A percentile compares a stretch with the other conserved stretches of the same genome.
Evolutionary conservation across 2,329 filamentous ascomycete species (phyloP).

Genomic region (Coleophoma cylindrospora): DNA sequence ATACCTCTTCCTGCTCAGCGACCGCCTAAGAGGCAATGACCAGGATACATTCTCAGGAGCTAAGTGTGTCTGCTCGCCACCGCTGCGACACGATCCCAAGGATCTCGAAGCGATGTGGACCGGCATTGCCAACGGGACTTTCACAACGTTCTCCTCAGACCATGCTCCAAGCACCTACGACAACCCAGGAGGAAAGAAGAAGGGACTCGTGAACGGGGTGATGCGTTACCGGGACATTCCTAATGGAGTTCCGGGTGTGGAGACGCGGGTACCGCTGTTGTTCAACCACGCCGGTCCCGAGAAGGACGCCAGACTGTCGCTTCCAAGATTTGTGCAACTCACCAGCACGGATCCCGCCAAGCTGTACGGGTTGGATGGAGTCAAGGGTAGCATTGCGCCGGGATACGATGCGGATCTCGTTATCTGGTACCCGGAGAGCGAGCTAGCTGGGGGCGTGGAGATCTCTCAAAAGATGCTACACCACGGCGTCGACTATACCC

Average conservation of each 20-base stretch:
- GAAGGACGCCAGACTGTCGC: slow-evolving; percentile 8
- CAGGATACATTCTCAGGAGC: slow-evolving; percentile 40
- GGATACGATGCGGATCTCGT: slow-evolving; percentile 19
- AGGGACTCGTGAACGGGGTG: slow-evolving; percentile 11
- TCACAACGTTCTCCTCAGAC: slow-evolving; percentile 43
- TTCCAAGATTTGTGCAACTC: slow-evolving; percentile 17
- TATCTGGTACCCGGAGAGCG: slow-evolving; percentile 16
- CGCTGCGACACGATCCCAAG: slow-evolving; percentile 38
- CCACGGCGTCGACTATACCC: slow-evolving; percentile 19
- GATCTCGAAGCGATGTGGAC: slow-evolving; percentile 47
- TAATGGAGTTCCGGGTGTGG: slow-evolving; percentile 17
- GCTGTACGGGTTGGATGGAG: slow-evolving; percentile 14
- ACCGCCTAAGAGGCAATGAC: slow-evolving; percentile 34
- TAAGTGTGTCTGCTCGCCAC: slow-evolving; percentile 49
- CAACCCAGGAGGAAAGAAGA: slow-evolving; percentile 15
- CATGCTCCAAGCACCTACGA: slow-evolving; percentile 16
- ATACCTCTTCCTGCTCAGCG: slow-evolving; percentile 50
- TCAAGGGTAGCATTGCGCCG: slow-evolving; percentile 17
- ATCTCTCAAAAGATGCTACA: slow-evolving; percentile 15
- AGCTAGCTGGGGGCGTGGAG: slow-evolving; percentile 5
- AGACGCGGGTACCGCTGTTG: slow-evolving; percentile 15
- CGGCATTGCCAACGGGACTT: slow-evolving; percentile 46
- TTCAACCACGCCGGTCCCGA: slow-evolving; percentile 11
- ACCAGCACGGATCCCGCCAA: slow-evolving; percentile 16
- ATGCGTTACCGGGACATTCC: slow-evolving; percentile 18